Evolutionary conservation across 2,329 filamentous ascomycete species (phyloP).

Genomic region (Sclerotinia subarctica): DNA sequence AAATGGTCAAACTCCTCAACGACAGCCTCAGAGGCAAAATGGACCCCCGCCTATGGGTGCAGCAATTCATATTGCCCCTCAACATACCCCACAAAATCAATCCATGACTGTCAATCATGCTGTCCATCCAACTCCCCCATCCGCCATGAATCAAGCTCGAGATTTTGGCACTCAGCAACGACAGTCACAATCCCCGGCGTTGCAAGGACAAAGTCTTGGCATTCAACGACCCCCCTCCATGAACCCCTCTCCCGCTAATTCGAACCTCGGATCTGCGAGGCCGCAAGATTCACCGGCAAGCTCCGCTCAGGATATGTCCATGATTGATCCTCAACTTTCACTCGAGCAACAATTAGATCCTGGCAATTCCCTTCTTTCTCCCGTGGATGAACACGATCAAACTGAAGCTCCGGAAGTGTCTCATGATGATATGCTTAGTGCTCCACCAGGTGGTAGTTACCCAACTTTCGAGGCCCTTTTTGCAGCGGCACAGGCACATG

Average conservation of each 20-base stretch:
- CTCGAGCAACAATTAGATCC: constrained; percentile 34
- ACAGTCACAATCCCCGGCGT: constrained; percentile 36
- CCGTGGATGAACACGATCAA: constrained; percentile 12
- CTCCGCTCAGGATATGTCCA: constrained; percentile 35
- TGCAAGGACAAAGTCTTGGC: constrained; percentile 29
- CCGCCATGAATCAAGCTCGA: constrained; percentile 28
- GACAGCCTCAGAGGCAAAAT: constrained; percentile 26
- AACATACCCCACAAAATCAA: constrained; percentile 32
- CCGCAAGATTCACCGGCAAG: constrained; percentile 32
- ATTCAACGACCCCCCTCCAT: constrained; percentile 30
- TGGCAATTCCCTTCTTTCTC: constrained; percentile 27
- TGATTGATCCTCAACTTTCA: constrained; percentile 39
- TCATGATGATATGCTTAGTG: constrained; percentile 36
- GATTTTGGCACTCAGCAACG: constrained; percentile 25
- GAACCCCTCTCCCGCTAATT: constrained; percentile 33
- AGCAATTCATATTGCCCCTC: constrained; percentile 36
- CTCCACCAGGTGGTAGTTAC: constrained; percentile 61
- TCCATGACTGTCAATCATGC: constrained; percentile 37
- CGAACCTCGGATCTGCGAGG: constrained; percentile 26
- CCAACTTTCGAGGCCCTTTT: constrained; percentile 63
- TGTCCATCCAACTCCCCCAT: constrained; percentile 30
- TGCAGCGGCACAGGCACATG: constrained; percentile 61
- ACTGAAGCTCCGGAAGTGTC: constrained; percentile 25
- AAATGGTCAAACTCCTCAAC: constrained; percentile 35
- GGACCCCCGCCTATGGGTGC: constrained; percentile 35